Evolutionary conservation across 106 monocot species (phyloP).

Genomic region (Dendrobium catenatum): DNA sequence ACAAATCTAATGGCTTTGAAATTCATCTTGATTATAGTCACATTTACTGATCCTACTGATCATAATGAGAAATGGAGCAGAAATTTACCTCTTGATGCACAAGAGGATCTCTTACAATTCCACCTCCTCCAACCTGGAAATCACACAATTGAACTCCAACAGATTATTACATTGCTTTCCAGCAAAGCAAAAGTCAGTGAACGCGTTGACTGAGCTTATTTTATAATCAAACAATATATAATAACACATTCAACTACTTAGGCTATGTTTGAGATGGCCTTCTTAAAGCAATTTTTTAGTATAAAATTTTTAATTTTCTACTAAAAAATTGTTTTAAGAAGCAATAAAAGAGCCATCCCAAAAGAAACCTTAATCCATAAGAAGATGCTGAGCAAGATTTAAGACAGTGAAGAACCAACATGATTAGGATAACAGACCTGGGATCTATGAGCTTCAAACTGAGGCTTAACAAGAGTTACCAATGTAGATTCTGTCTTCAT

Average conservation of each 20-base stretch:
- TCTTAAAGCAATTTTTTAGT: too few relatives aligned
- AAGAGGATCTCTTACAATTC: constrained; percentile 87
- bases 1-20: too few relatives aligned
- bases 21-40: neutral
- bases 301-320: too few relatives aligned
- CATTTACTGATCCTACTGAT: neutral
- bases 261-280: too few relatives aligned
- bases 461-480: constrained; percentile 91
- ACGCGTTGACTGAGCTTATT: neutral
- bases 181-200: neutral
- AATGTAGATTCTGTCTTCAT: constrained; percentile 78
- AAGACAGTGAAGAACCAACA: neutral
- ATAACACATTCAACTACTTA: too few relatives aligned
- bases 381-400: neutral
- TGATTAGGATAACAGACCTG: constrained; percentile 43
- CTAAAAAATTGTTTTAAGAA: too few relatives aligned
- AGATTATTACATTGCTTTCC: neutral
- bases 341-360: too few relatives aligned
- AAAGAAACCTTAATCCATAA: too few relatives aligned
- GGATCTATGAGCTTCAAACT: constrained; percentile 90
- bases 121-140: constrained; percentile 84
- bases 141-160: neutral
- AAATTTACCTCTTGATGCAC: constrained; percentile 84
- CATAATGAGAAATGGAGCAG: neutral
- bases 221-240: neutral